A percentile compares a stretch with the other conserved stretches of the same genome.
Evolutionary conservation across 176 grass and related monocot genomes (phyloP).

Genomic region (Carex parvula): DNA sequence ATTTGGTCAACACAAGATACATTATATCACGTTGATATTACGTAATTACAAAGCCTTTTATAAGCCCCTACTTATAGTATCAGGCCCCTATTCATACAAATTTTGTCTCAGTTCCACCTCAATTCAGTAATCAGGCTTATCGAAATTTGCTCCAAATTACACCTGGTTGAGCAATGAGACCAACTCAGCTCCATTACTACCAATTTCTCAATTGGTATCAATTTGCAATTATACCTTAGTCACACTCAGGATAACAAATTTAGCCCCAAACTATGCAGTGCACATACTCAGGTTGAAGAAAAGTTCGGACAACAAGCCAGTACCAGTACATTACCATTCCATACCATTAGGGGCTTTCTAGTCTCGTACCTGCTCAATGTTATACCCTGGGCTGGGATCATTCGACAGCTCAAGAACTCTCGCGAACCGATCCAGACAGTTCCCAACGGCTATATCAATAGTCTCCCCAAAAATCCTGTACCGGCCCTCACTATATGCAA

Average conservation of each 20-base stretch:
- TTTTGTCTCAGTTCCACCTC: not conserved
- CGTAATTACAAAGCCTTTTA: not conserved
- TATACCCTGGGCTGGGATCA: conserved; percentile 54
- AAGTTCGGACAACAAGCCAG: not conserved
- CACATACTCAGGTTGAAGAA: not conserved
- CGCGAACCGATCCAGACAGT: conserved; percentile 63
- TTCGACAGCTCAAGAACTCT: conserved; percentile 48
- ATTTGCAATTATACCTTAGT: not conserved
- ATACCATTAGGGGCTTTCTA: not conserved
- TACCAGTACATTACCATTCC: not conserved
- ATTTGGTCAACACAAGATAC: too few relatives aligned
- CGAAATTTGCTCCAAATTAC: not conserved
- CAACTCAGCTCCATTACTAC: not conserved
- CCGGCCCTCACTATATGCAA: conserved; percentile 31
- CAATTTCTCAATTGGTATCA: not conserved
- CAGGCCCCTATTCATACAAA: not conserved
- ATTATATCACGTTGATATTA: too few relatives aligned
- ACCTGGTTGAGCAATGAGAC: not conserved
- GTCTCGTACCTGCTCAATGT: conserved; percentile 33
- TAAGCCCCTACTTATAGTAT: not conserved
- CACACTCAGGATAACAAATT: not conserved
- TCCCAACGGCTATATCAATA: conserved; percentile 35
- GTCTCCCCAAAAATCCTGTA: conserved; percentile 32
- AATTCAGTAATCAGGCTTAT: not conserved
- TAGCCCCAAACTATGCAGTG: not conserved